Evolutionary conservation across 345 rosid genomes (phyloP).

Genomic region (Citrus mangshanensis): DNA sequence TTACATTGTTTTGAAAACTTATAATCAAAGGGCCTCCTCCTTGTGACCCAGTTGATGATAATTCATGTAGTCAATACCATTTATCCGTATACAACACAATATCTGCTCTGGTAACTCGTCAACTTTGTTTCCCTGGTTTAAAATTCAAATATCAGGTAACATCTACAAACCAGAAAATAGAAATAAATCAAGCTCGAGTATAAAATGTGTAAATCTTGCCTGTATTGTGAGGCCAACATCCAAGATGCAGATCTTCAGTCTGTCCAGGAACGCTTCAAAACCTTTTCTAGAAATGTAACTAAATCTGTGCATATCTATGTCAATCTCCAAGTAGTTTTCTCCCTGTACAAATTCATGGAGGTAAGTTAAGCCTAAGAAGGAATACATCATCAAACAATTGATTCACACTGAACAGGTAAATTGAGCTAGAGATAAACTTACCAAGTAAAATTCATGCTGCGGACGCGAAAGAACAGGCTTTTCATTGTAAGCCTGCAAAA

Average conservation of each 20-base stretch:
- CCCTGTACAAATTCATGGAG: conserved; percentile 46
- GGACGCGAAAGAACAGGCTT: conserved; percentile 99
- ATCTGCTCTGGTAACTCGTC: conserved; percentile 96
- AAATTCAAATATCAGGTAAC: conserved; percentile 4
- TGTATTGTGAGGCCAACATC: conserved; percentile 96
- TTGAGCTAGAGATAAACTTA: conserved; percentile 24
- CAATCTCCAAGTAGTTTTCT: conserved; percentile 83
- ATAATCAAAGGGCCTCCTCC: conserved; percentile 36
- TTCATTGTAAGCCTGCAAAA: conserved; percentile 96
- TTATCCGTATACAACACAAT: conserved; percentile 75
- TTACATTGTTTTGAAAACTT: conserved; percentile 20
- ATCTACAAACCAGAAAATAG: neutral
- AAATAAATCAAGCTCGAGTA: neutral
- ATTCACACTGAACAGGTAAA: neutral
- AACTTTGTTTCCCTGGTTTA: conserved; percentile 71
- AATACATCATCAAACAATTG: neutral
- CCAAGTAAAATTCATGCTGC: conserved; percentile 77
- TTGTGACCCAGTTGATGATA: conserved; percentile 56
- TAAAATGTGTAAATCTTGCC: conserved; percentile 31
- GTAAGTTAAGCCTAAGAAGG: neutral
- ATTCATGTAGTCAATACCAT: conserved; percentile 67
- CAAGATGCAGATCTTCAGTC: conserved; percentile 68
- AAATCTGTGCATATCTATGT: conserved; percentile 96
- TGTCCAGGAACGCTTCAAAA: conserved; percentile 73
- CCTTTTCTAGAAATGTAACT: conserved; percentile 92